Evolutionary conservation across 2,329 filamentous ascomycete genomes (phyloP), one percentile per base, ranked within the genome.

Genomic region (Fusarium armeniacum): DNA sequence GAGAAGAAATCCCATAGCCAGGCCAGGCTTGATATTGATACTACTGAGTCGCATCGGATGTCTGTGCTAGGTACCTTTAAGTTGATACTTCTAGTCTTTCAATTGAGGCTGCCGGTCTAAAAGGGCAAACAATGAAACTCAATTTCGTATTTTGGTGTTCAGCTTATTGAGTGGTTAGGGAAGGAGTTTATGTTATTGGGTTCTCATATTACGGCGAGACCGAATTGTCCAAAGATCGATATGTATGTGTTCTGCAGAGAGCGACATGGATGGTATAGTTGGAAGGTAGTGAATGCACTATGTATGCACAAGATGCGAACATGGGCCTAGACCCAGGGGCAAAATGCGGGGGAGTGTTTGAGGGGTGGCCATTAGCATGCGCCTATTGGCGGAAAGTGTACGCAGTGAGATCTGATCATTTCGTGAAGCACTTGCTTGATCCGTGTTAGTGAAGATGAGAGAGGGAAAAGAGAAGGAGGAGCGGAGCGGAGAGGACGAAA

Each of bases 351-450:
- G 67, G 54, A 60, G 35, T 52, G 43, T 55, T 36, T 45, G 43
- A 56, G 44, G 47, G 66, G 67, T 65, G 66, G 40, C 49, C 49
- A 47, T 30, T n/a, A 30, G n/a, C 43, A 38, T 49, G 18, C 24
- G 28, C 28, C 38, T 62, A 36, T 64, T 56, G 55, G 47, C 36
- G 51, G 65, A 55, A 60, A 18, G 43, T 54, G 67, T 41, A 41
- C 36, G 64, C 28, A 36, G 24, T 65, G 67, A 67, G 58, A 70
- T 71, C 58, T 56, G 66, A 54, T 58, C 67, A 70, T 59, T 70
- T 46, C 43, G 60, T 44, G 50, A 68, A 51, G 46, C 50, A 53
- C 38, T 64, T 57, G 44, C 45, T 68, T 33, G 36, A 65, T 56
- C 24, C 22, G 59, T 46, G 43, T 69, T 49, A 65, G 60, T 68